phyloP scores from a whole-genome alignment of 2,329 filamentous ascomycete genomes.

The Monosporascus sp. region DNA sequence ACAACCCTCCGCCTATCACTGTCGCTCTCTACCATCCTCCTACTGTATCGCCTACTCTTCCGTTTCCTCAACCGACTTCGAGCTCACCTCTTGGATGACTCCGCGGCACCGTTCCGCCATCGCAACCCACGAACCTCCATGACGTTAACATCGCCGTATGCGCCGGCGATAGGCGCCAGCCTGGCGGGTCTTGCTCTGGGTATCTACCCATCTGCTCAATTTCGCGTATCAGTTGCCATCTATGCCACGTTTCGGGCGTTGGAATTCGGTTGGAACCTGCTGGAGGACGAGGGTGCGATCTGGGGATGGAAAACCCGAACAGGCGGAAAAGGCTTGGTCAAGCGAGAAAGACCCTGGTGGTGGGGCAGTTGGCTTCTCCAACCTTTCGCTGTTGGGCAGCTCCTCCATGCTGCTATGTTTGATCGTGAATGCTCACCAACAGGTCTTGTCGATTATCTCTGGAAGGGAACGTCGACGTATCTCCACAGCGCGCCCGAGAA shows the following conservation, averaged over 20 bases:
- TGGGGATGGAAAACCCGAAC: constrained; percentile 46
- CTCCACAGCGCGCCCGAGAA: constrained; percentile 65
- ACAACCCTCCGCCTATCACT: constrained; percentile 71
- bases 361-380: constrained; percentile 80
- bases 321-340: constrained; percentile 43
- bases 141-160: constrained; percentile 74
- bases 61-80: constrained; percentile 82
- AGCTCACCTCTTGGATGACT: constrained; percentile 70
- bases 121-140: constrained; percentile 74
- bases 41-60: constrained; percentile 84
- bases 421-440: constrained; percentile 60
- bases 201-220: constrained; percentile 58
- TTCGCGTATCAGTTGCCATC: constrained; percentile 72
- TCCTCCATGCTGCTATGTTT: constrained; percentile 71
- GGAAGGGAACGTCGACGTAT: constrained; percentile 73
- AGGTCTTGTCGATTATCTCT: constrained; percentile 44
- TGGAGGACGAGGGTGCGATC: constrained; percentile 67
- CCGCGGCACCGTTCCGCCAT: constrained; percentile 72
- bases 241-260: constrained; percentile 75
- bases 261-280: constrained; percentile 80
- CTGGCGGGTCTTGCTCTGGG: constrained; percentile 79
- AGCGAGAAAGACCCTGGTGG: constrained; percentile 69
- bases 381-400: constrained; percentile 68
- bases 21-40: constrained; percentile 77
- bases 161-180: constrained; percentile 86